phyloP scores from a whole-genome alignment of 2,329 filamentous ascomycete genomes.

The Geoglossum cookeanum region DNA sequence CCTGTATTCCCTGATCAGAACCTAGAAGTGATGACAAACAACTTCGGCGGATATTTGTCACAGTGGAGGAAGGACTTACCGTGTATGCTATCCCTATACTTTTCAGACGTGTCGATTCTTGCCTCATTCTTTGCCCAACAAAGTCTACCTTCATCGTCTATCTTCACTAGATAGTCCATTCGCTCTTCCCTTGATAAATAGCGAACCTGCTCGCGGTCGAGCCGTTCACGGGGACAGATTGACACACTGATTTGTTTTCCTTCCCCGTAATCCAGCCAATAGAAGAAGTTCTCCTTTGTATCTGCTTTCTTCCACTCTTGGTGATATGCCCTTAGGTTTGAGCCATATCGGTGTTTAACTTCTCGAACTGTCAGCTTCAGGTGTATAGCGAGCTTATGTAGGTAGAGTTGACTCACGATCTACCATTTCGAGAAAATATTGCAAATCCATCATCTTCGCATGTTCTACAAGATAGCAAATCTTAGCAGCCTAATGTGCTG shows the following conservation, averaged over 20 bases:
- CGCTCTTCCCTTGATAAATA: conserved; percentile 73
- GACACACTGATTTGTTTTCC: conserved; percentile 51
- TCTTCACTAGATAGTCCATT: conserved; percentile 57
- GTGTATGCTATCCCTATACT: conserved; percentile 62
- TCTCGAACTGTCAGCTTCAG: conserved; percentile 23
- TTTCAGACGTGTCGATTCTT: conserved; percentile 54
- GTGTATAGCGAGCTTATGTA: no score
- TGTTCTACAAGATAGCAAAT: conserved; percentile 23
- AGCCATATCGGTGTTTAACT: conserved; percentile 63
- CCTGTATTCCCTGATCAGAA: not conserved
- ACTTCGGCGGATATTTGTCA: not conserved
- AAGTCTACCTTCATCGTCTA: conserved; percentile 57
- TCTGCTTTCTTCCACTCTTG: conserved; percentile 55
- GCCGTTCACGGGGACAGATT: conserved; percentile 49
- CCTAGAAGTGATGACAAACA: not conserved
- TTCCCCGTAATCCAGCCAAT: conserved; percentile 73
- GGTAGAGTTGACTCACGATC: conserved; percentile 24
- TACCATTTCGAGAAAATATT: conserved; percentile 76
- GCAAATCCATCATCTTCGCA: conserved; percentile 64
- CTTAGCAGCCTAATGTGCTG: not conserved
- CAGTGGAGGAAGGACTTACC: conserved; percentile 21
- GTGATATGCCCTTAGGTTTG: conserved; percentile 66
- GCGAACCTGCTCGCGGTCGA: conserved; percentile 63
- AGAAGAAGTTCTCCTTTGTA: conserved; percentile 79
- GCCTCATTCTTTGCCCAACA: conserved; percentile 72